Evolutionary conservation across 768 basidiomycete genomes (phyloP).

Genomic region (Psilocybe sp.): DNA sequence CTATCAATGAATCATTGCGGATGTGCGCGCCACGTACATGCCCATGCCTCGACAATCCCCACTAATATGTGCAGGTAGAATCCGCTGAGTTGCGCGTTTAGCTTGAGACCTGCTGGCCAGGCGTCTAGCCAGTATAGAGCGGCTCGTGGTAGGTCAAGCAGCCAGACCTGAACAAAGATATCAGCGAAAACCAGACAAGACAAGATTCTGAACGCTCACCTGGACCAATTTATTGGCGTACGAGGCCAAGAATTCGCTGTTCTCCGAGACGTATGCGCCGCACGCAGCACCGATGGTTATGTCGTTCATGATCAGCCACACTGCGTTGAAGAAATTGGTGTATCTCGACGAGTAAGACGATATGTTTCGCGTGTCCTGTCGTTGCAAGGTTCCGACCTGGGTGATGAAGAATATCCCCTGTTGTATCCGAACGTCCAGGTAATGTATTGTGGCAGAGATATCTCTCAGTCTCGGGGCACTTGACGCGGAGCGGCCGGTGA

Average conservation of each 20-base stretch:
- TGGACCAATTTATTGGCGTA: conserved; percentile 33
- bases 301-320: conserved; percentile 93
- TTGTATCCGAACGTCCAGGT: conserved; percentile 54
- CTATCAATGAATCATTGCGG: too few species aligned
- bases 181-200: background rate
- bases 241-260: conserved; percentile 45
- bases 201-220: conserved; percentile 25
- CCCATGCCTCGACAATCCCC: conserved; percentile 66
- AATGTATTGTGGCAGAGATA: conserved; percentile 54
- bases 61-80: conserved; percentile 79
- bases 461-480: conserved; percentile 32
- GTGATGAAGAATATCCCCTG: conserved; percentile 44
- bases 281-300: conserved; percentile 78
- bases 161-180: conserved; percentile 27
- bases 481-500: background rate
- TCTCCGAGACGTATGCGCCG: conserved; percentile 69
- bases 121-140: conserved; percentile 82
- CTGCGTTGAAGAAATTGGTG: conserved; percentile 87
- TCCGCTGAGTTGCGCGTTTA: conserved; percentile 90
- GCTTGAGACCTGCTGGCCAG: conserved; percentile 95
- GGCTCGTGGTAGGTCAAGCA: conserved; percentile 23
- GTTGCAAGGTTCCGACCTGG: conserved; percentile 37
- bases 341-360: conserved; percentile 54
- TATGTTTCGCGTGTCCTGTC: conserved; percentile 31
- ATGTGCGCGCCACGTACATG: conserved; percentile 36